Percentiles rank a stretch among this genome's conserved stretches.
These are phyloP conservation scores for Fusarium fracticaudum DNA, from an alignment of 2,329 filamentous ascomycete genomes.

Conservation along the genomic window DNA sequence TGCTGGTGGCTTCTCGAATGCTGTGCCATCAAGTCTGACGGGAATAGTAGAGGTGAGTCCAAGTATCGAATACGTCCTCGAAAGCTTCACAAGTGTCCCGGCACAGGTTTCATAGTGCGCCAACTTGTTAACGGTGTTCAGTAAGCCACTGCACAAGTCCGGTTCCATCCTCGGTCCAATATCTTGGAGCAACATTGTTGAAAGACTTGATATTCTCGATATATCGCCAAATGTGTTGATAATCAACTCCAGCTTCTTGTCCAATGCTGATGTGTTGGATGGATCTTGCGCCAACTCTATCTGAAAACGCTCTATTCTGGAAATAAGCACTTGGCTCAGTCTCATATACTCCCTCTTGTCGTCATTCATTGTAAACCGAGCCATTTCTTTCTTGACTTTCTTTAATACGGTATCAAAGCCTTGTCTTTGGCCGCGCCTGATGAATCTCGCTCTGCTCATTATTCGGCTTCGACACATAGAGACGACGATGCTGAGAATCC, in stretches of 20 bases:
- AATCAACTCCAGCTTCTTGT: slow-evolving; percentile 7
- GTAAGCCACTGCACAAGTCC: background rate
- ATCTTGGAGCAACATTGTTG: background rate
- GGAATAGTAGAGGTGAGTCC: background rate
- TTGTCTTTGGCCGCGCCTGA: background rate
- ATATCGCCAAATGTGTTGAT: slow-evolving; percentile 5
- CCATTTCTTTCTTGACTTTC: background rate
- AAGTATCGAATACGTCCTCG: background rate
- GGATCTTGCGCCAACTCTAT: background rate
- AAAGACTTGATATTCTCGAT: background rate
- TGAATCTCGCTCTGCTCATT: slow-evolving; percentile 9
- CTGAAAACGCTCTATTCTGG: background rate
- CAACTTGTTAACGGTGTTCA: slow-evolving; percentile 28
- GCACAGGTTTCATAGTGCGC: slow-evolving; percentile 25
- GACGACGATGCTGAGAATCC: slow-evolving; percentile 11
- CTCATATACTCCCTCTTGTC: background rate
- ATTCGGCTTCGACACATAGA: slow-evolving; percentile 24
- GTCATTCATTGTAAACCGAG: background rate
- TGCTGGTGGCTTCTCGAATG: background rate
- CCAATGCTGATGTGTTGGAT: background rate
- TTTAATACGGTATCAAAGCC: background rate
- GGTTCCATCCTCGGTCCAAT: slow-evolving; percentile 1
- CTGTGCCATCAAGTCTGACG: background rate
- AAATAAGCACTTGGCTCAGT: background rate
- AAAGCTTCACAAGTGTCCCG: slow-evolving; percentile 1